Evolutionary conservation across 2,329 filamentous ascomycete species (phyloP).

Genomic region (Lecanoromycetidae sp.): DNA sequence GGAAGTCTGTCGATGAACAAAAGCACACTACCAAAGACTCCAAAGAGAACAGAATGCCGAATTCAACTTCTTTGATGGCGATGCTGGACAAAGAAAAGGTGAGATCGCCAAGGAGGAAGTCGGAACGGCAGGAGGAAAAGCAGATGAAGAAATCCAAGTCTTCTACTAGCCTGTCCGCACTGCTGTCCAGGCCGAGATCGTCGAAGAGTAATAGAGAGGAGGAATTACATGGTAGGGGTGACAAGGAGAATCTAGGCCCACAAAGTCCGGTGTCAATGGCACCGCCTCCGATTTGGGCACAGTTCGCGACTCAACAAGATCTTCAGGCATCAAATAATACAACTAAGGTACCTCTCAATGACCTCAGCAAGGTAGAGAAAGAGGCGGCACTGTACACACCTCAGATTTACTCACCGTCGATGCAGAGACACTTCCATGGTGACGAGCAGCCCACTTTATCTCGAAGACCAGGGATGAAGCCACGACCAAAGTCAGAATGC

Average conservation of each 20-base stretch:
- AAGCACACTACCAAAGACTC: constrained; percentile 24
- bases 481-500: constrained; percentile 41
- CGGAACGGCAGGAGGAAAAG: constrained; percentile 27
- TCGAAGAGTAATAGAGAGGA: constrained; percentile 54
- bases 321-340: constrained; percentile 26
- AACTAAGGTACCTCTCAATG: constrained; percentile 34
- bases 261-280: constrained; percentile 33
- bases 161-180: constrained; percentile 62
- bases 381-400: constrained; percentile 50
- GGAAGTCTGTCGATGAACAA: constrained; percentile 30
- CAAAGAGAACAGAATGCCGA: constrained; percentile 40
- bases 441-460: constrained; percentile 36
- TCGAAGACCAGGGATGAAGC: constrained; percentile 29
- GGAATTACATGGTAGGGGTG: constrained; percentile 41
- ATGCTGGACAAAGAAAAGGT: constrained; percentile 35
- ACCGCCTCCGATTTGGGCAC: constrained; percentile 66
- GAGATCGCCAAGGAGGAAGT: constrained; percentile 26
- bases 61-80: constrained; percentile 41
- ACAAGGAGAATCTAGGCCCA: constrained; percentile 75
- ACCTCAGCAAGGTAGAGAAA: constrained; percentile 36
- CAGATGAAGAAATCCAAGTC: constrained; percentile 66
- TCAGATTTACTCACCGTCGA: constrained; percentile 46
- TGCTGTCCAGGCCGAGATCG: constrained; percentile 65
- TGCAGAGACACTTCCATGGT: constrained; percentile 50
- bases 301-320: constrained; percentile 49